Evolutionary conservation across 2,329 filamentous ascomycete genomes (phyloP).

Genomic region (Xylariaceae sp.): DNA sequence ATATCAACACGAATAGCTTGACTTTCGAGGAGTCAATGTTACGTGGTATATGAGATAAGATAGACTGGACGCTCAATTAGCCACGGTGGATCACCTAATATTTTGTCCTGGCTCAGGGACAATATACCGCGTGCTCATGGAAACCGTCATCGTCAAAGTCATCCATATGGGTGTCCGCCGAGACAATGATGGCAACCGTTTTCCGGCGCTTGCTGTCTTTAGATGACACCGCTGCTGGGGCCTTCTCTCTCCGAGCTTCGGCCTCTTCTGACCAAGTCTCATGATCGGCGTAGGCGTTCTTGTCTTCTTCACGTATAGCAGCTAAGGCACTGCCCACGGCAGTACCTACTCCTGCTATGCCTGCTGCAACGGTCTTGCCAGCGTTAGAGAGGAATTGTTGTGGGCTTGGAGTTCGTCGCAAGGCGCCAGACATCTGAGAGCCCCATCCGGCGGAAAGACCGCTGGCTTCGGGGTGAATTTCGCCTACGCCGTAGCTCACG

Average conservation of each 20-base stretch:
- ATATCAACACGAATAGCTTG: conserved; percentile 85
- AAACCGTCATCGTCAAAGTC: conserved; percentile 55
- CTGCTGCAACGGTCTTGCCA: conserved; percentile 74
- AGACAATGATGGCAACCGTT: conserved; percentile 84
- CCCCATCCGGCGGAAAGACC: conserved; percentile 56
- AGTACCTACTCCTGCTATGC: conserved; percentile 77
- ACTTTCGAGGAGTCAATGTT: conserved; percentile 68
- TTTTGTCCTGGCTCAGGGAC: neutral
- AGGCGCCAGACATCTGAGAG: conserved; percentile 72
- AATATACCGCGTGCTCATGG: conserved; percentile 76
- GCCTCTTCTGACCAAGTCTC: conserved; percentile 91
- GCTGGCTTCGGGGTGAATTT: conserved; percentile 30
- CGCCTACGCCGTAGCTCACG: conserved; percentile 37
- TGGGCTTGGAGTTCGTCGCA: conserved; percentile 78
- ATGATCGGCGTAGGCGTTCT: conserved; percentile 76
- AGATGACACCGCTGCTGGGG: conserved; percentile 27
- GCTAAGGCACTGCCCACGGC: conserved; percentile 78
- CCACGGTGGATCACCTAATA: neutral
- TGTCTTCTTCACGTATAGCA: conserved; percentile 80
- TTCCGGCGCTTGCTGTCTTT: conserved; percentile 52
- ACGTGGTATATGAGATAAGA: conserved; percentile 82
- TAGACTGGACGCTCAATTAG: conserved; percentile 52
- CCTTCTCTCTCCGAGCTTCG: conserved; percentile 56
- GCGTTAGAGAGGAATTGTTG: conserved; percentile 85
- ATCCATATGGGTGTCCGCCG: conserved; percentile 64